A percentile compares a stretch with the other conserved stretches of the same genome.
These are phyloP conservation scores for Dactylis glomerata DNA, from an alignment of 176 grass and related monocot genomes.

Conservation along the genomic window DNA sequence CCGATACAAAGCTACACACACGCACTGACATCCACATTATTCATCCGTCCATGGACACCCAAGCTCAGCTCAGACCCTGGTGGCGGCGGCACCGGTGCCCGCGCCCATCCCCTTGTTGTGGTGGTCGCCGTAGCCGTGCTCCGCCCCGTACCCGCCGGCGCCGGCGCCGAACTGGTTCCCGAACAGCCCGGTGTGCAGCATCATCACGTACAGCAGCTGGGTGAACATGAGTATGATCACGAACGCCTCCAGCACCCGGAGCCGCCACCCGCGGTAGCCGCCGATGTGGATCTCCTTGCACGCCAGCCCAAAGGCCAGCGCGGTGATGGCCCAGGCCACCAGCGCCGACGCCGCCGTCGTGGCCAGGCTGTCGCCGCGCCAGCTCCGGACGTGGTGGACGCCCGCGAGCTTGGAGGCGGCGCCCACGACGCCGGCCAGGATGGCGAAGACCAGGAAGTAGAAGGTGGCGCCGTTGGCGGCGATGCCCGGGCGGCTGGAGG, in stretches of 20 bases:
- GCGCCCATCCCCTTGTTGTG: neutral
- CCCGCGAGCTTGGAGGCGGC: neutral
- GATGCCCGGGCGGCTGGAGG: neutral
- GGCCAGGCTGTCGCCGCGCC: neutral
- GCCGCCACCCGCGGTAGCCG: neutral
- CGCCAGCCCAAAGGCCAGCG: neutral
- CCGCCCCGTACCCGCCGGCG: neutral
- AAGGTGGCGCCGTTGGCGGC: neutral
- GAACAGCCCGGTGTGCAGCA: neutral
- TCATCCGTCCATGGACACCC: neutral
- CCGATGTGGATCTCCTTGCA: neutral
- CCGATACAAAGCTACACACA: neutral
- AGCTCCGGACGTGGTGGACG: neutral
- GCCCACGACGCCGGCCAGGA: neutral
- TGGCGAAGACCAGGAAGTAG: conserved; percentile 4
- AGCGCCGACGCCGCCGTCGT: neutral
- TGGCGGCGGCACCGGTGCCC: neutral
- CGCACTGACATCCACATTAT: neutral
- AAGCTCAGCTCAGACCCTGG: neutral
- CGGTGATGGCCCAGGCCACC: neutral
- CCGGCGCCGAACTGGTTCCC: neutral
- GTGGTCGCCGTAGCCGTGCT: neutral
- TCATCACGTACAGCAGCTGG: neutral
- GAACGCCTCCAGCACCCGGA: neutral
- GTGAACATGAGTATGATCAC: neutral